Evolutionary conservation across 208 protist species (phyloP), one percentile per base, ranked within the genome.

Genomic region (Perkinsela sp.): DNA sequence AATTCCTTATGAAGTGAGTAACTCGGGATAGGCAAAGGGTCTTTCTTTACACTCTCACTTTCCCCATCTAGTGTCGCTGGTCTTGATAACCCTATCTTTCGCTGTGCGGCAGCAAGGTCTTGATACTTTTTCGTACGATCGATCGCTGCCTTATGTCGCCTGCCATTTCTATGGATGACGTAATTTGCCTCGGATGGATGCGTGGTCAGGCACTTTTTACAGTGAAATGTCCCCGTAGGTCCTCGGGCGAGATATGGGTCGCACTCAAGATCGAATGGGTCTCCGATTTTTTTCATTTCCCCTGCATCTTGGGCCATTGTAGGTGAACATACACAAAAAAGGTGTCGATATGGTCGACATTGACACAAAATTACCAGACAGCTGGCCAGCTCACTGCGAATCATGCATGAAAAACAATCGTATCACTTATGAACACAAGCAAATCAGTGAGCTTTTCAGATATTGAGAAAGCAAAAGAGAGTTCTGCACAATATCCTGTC

Each of bases 381-480:
- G 22, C 22, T 22, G 40, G 40, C 22, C 22, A 57, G 6, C 6
- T 57, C 40, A 57, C 22, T 22, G 40, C n/a, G n/a, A n/a, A n/a
- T n/a, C n/a, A n/a, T n/a, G n/a, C n/a, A n/a, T 57, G 40, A 22
- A 57, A 57, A 57, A 57, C 40, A 57, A n/a, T n/a, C 40, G 40
- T 57, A n/a, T 57, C 22, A n/a, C 22, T 57, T 6, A 57, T 6
- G 40, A 57, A 57, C 6, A n/a, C 40, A 57, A 57, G 22, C 40
- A 57, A 57, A 6, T 22, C 22, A 22, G 13, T 57, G 13, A 22
- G 13, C 22, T 22, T 22, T 57, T 57, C 40, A 22, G 40, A 6
- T 57, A 57, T 6, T 57, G 13, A 22, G 40, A n/a, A 6, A 57
- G 22, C 13, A n/a, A 57, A 6, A 22, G 40, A 22, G 40, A n/a